Evolutionary conservation across 768 basidiomycete species (phyloP), one percentile per base, ranked within the genome.

Genomic region (Trametes cingulata): DNA sequence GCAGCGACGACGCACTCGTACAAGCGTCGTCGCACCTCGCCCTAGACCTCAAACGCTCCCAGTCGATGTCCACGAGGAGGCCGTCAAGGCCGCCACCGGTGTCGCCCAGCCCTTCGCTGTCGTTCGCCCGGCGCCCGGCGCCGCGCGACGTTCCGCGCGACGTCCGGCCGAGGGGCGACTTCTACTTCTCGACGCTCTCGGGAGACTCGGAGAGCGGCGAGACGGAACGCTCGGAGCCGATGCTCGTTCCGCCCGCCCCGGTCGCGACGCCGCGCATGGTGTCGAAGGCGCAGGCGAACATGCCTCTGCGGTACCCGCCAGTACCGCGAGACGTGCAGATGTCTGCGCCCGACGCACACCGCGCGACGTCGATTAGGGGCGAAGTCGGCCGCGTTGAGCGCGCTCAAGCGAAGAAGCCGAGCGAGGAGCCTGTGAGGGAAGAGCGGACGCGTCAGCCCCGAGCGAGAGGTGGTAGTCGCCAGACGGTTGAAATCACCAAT

Each of bases 111-210:
- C 37, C 22, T 24, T 20, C 27, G 6, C 22, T 35, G 12, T n/a
- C 35, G 9, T 9, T 17, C 33, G 13, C 33, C 39, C 45, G n/a
- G 14, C 29, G 42, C 24, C 57, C 57, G 20, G 17, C 15, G n/a
- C 41, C 39, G 13, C 58, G 52, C 46, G 52, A 41, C 22, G 29
- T 54, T 2, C 52, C 59, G 39, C 47, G 29, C 42, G 52, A 60
- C 35, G 39, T 54, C 5, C 36, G 12, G 6, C 17, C 25, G 7
- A 22, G 20, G 33, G 20, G 41, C 39, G 6, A 47, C 22, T 47
- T 45, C 14, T 2, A 6, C 45, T n/a, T 47, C 13, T 10, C 29
- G 29, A 33, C 29, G 29, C 22, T 45, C 33, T 36, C 33, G 13
- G 50, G n/a, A 22, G 50, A 52, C 12, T 52, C 56, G 17, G 13